A percentile compares a stretch with the other conserved stretches of the same genome.
Evolutionary conservation across 2,329 filamentous ascomycete species (phyloP).

Genomic region (Aspergillus sp.): DNA sequence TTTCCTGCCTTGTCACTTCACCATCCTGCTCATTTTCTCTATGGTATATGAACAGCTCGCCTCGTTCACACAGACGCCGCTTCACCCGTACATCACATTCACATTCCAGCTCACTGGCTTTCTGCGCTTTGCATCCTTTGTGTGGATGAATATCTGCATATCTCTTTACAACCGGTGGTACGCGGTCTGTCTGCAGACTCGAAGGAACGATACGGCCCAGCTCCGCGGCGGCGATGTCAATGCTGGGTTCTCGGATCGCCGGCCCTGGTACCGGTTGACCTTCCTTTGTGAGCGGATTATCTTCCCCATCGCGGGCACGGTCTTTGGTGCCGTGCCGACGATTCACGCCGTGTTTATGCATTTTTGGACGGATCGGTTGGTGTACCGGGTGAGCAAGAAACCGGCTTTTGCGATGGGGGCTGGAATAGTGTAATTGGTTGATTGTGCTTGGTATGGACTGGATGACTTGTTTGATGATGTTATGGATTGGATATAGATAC

Average conservation of each 20-base stretch:
- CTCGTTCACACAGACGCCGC: slow-evolving; percentile 47
- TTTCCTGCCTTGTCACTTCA: slow-evolving; percentile 68
- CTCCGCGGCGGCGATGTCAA: slow-evolving; percentile 55
- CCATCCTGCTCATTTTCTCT: slow-evolving; percentile 63
- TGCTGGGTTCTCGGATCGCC: slow-evolving; percentile 59
- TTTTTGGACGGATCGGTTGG: slow-evolving; percentile 67
- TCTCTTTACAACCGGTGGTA: slow-evolving; percentile 70
- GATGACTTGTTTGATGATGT: no score
- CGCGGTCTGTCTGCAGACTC: slow-evolving; percentile 57
- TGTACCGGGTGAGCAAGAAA: slow-evolving; percentile 74
- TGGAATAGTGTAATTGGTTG: neutral
- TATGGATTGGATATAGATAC: no score
- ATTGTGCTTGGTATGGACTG: neutral
- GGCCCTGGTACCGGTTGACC: slow-evolving; percentile 55
- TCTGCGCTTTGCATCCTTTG: slow-evolving; percentile 61
- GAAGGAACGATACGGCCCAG: slow-evolving; percentile 62
- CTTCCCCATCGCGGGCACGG: slow-evolving; percentile 66
- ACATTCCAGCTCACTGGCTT: slow-evolving; percentile 61
- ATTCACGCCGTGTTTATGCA: slow-evolving; percentile 68
- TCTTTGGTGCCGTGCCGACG: slow-evolving; percentile 68
- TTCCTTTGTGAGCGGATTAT: slow-evolving; percentile 64
- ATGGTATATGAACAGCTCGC: slow-evolving; percentile 58
- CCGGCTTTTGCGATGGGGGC: slow-evolving; percentile 30
- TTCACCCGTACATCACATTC: slow-evolving; percentile 55
- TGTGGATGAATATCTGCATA: slow-evolving; percentile 63